Conservation (phyloP, 805 yeast genomes). For the Saturnispora halmiae region DNA sequence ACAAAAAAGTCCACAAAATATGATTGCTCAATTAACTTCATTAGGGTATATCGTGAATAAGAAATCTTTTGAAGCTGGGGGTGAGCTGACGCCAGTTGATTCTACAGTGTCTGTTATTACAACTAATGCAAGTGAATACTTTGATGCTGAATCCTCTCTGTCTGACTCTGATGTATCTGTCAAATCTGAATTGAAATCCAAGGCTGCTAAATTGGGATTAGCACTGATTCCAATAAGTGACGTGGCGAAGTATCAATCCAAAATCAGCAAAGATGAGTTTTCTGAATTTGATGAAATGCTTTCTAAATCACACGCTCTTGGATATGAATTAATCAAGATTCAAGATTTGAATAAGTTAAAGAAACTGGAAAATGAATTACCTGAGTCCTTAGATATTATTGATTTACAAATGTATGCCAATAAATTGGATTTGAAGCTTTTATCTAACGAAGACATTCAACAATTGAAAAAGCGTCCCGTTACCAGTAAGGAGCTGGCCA, state of each 20-base stretch:
- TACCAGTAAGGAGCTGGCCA: constrained; percentile 28
- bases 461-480: constrained; percentile 23
- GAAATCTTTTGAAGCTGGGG: not conserved
- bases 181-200: constrained; percentile 22
- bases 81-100: not conserved
- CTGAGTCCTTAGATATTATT: constrained; percentile 11
- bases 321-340: constrained; percentile 15
- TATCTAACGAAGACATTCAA: constrained; percentile 28
- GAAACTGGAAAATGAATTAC: constrained; percentile 7
- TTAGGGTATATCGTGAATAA: constrained; percentile 11
- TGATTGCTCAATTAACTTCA: constrained; percentile 8
- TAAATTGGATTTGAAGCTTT: constrained; percentile 28
- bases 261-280: constrained; percentile 17
- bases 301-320: constrained; percentile 16
- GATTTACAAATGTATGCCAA: constrained; percentile 17
- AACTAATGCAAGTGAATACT: constrained; percentile 3
- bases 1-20: constrained; percentile 1
- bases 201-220: constrained; percentile 24
- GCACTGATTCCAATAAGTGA: constrained; percentile 26
- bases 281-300: constrained; percentile 9
- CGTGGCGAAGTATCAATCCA: constrained; percentile 18
- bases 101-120: constrained; percentile 3
- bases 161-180: constrained; percentile 4
- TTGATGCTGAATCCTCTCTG: constrained; percentile 6
- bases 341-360: constrained; percentile 14